These are phyloP conservation scores for Calamus simplicifolius DNA, from an alignment of 176 grass and related monocot genomes.

Conservation along the genomic window DNA sequence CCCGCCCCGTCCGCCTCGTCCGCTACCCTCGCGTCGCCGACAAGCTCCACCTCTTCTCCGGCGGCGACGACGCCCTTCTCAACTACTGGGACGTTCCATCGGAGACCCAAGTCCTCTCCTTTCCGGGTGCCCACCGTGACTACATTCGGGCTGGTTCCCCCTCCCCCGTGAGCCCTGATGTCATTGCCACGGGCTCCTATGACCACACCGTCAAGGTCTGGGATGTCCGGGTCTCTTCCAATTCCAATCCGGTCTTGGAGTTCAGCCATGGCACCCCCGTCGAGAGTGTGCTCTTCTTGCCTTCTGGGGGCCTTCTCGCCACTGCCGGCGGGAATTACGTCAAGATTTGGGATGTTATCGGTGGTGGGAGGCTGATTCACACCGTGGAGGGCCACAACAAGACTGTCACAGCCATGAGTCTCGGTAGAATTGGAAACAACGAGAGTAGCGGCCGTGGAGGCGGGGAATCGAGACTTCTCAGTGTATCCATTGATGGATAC, in stretches of 20 bases:
- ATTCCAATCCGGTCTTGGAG: constrained; percentile 23
- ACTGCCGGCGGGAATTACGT: constrained; percentile 70
- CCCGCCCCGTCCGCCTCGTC: constrained; percentile 52
- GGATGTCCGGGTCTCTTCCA: constrained; percentile 47
- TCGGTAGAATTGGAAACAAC: constrained; percentile 33
- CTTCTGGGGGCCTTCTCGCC: constrained; percentile 71
- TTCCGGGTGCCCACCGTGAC: constrained; percentile 71
- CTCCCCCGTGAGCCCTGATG: constrained; percentile 44
- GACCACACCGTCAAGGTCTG: constrained; percentile 73
- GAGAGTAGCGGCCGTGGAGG: not conserved
- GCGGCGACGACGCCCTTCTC: constrained; percentile 69
- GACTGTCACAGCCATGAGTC: constrained; percentile 49
- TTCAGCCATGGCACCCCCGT: constrained; percentile 61
- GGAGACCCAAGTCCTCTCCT: constrained; percentile 42
- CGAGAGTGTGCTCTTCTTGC: constrained; percentile 76
- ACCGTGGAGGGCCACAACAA: constrained; percentile 87
- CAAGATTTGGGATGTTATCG: constrained; percentile 92
- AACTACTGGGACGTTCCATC: constrained; percentile 85
- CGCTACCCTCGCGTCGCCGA: constrained; percentile 58
- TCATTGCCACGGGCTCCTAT: constrained; percentile 80
- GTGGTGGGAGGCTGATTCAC: constrained; percentile 56
- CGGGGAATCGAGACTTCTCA: constrained; percentile 61
- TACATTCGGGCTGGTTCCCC: constrained; percentile 76
- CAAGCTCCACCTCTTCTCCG: constrained; percentile 71
- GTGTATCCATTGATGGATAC: constrained; percentile 89